Base-by-base conservation (phyloP, 1,284 basidiomycete genomes). In the Ustanciosporium gigantosporum region DNA sequence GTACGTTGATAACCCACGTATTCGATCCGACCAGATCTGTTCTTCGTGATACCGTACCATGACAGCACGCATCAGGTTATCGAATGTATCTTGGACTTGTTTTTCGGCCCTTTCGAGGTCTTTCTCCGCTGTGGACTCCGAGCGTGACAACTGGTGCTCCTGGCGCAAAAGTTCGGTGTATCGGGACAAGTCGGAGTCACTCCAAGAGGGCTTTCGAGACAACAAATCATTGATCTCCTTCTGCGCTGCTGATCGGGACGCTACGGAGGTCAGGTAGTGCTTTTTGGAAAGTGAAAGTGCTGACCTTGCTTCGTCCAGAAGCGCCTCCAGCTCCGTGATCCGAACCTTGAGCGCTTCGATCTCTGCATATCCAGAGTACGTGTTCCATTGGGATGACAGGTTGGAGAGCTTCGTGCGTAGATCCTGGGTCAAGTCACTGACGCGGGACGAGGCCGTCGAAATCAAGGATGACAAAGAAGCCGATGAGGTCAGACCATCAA, bases 41-140 rank as follows among this genome's bases (percentile, higher is more conserved):
- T 77, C 75, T 25, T 74, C 69, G 39, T 77, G 75, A 45, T 76
- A 77, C 16, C 75, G 43, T 34, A 64, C 50, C 64, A 76, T 57
- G 3, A 74, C 69, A 4, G 53, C 62, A 27, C 64, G 52, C 53
- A 76, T 70, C 20, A 77, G 35, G 15, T 70, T 61, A 20, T 77
- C 75, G 31, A 74, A 76, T 0, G 56, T 52, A 14, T 37, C 43
- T 37, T 73, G 53, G 20, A 74, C 66, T 7, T 58, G 40, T 2
- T 39, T 32, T 20, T 74, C 74, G 5, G 49, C 58, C 6, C 46
- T 9, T 23, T 77, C 73, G 15, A 71, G 61, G 25, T 41, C 38
- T 23, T 56, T 56, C 25, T 70, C 59, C 15, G 66, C 66, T 14
- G 53, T 39, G 11, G 46, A 37, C 31, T 76, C 70, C 4, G 48